Base-by-base conservation (phyloP, 1,139 yeast genomes). In the Scheffersomyces stambukii region DNA sequence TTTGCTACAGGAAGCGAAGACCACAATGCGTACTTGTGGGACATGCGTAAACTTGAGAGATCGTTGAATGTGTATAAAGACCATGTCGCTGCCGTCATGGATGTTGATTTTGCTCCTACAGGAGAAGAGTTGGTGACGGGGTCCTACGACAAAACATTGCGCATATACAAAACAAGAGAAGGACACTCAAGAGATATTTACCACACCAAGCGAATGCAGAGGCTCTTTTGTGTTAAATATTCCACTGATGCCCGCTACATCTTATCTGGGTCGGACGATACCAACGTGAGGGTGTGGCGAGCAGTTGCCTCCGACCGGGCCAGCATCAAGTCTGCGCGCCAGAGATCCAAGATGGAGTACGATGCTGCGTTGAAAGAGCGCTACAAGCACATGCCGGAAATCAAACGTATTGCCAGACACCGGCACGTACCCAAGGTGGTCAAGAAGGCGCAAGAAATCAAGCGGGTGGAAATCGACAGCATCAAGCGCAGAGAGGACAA, bases 121-220 rank as follows among this genome's bases (percentile, higher is more conserved):
- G 99, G 99, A 43, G 89, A 86, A 52, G 97, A 91, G 56, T 61
- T 93, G 22, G 97, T 89, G 7, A 83, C 96, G 3, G 97, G 96
- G 14, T 84, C 96, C 1, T 93, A 91, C 52, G 99, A 93, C 57
- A 82, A 88, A 50, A 86, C 97, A 1, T 73, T 93, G 23, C 72
- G 99, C 42, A 78, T 93, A 19, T 93, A 64, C 60, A 75, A 77
- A 31, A 63, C 78, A 2, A 65, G 75, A 32, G 85, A 82, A 40
- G 98, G 98, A 16, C 97, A 89, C 54, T 84, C 95, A 12, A 72
- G 96, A 43, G 99, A 91, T 48, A 75, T 93, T 27, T 91, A 93
- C 56, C 98, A 91, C 50, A 93, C 98, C 14, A 88, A 86, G 64
- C 75, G 99, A 52, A 91, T 91, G 99, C 99, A 91, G 62, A 81